phyloP scores from a whole-genome alignment of 805 yeast species.

The Candida ortonii region DNA sequence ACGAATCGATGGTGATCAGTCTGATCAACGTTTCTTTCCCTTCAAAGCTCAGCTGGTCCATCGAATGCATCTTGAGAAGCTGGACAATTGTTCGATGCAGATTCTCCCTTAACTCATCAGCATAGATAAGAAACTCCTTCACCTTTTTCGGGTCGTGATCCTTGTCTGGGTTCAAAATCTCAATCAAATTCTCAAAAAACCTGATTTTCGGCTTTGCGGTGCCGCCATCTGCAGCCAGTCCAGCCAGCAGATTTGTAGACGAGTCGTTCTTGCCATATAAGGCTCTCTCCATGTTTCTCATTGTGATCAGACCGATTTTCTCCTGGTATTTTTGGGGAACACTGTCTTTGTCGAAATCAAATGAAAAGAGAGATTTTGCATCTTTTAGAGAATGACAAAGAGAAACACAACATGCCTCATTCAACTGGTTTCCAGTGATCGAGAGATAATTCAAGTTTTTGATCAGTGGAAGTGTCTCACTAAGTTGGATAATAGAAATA shows the following conservation, averaged over 20 bases:
- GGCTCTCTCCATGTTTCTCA: slow-evolving; percentile 73
- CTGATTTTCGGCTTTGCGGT: slow-evolving; percentile 10
- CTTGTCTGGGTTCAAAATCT: slow-evolving; percentile 17
- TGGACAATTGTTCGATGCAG: slow-evolving; percentile 52
- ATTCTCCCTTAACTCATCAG: slow-evolving; percentile 37
- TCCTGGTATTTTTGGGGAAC: slow-evolving; percentile 65
- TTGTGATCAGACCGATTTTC: slow-evolving; percentile 71
- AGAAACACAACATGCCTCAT: slow-evolving; percentile 59
- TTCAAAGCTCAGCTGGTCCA: slow-evolving; percentile 53
- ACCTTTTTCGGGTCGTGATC: slow-evolving; percentile 17
- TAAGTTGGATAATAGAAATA: slow-evolving; percentile 54
- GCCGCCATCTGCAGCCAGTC: slow-evolving; percentile 2
- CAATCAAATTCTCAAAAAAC: slow-evolving; percentile 25
- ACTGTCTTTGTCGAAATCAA: slow-evolving; percentile 63
- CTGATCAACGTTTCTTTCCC: slow-evolving; percentile 76
- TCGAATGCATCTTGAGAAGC: slow-evolving; percentile 54
- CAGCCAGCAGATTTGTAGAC: slow-evolving; percentile 1
- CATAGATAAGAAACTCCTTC: slow-evolving; percentile 37
- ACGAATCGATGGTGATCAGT: slow-evolving; percentile 65
- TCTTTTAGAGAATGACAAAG: slow-evolving; percentile 67
- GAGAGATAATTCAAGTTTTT: slow-evolving; percentile 65
- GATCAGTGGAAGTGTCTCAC: slow-evolving; percentile 70
- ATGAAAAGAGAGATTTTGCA: slow-evolving; percentile 59
- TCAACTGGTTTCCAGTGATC: slow-evolving; percentile 59
- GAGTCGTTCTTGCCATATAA: slow-evolving; percentile 32